Evolutionary conservation across 306 rosid species (phyloP).

Genomic region (Lagenaria siceraria): DNA sequence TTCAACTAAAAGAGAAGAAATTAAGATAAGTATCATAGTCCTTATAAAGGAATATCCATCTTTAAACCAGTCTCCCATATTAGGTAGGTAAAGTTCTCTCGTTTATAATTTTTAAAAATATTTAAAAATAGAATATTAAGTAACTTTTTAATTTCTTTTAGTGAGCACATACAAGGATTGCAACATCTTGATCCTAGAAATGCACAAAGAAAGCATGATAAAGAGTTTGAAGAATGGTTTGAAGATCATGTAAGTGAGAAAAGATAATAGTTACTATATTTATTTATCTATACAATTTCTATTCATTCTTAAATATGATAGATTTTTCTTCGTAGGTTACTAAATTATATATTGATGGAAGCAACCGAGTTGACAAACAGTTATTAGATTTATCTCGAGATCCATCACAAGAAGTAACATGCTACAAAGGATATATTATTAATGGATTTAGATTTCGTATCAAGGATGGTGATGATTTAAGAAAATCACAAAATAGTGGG

Average conservation of each 20-base stretch:
- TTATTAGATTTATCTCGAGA: too few species aligned
- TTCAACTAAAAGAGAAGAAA: not conserved
- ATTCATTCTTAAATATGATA: not conserved
- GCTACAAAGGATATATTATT: not conserved
- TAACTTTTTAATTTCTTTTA: not conserved
- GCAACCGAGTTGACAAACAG: not conserved
- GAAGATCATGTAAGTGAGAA: not conserved
- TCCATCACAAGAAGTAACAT: not conserved
- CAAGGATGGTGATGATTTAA: too few species aligned
- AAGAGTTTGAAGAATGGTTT: not conserved
- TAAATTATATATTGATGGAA: not conserved
- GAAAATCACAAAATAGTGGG: too few species aligned
- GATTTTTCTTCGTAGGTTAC: too few species aligned
- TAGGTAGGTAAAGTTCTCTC: too few species aligned
- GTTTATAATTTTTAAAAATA: too few species aligned
- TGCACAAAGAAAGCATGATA: not conserved
- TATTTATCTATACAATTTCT: not conserved
- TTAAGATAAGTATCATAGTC: not conserved
- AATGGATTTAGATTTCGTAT: too few species aligned
- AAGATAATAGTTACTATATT: not conserved
- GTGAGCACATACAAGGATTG: not conserved
- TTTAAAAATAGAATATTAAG: too few species aligned
- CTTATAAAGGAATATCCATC: not conserved
- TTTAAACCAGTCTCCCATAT: not conserved
- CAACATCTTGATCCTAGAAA: not conserved